Percentiles rank a stretch among this genome's conserved stretches.
Evolutionary conservation across 129 eudicot species (phyloP).

Genomic region (Deinandra increscens): DNA sequence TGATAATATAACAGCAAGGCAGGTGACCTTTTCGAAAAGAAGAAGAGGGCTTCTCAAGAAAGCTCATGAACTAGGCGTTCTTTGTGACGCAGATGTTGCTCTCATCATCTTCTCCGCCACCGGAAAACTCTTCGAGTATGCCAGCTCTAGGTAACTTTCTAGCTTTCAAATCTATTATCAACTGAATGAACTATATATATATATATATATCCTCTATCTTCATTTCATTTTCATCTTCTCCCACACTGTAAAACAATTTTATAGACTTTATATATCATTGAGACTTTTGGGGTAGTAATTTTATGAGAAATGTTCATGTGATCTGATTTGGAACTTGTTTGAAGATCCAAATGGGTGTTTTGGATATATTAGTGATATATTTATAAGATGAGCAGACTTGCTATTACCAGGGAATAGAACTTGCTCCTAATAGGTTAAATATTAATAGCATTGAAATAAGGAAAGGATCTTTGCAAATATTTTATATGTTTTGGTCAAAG

Average conservation of each 20-base stretch:
- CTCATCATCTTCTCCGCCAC: conserved; percentile 48
- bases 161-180: not conserved
- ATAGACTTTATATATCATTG: no score
- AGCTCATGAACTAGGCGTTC: conserved; percentile 44
- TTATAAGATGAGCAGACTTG: not conserved
- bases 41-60: conserved; percentile 47
- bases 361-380: no score
- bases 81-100: conserved; percentile 48
- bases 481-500: no score
- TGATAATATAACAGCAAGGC: conserved; percentile 41
- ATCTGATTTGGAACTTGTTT: not conserved
- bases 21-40: conserved; percentile 45
- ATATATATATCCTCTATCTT: no score
- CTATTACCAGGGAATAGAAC: not conserved
- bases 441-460: not conserved
- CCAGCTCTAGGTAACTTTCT: conserved; percentile 38
- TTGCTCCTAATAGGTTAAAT: not conserved
- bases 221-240: no score
- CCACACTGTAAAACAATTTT: no score
- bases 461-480: not conserved
- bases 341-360: no score
- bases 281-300: not conserved
- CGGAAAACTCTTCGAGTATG: conserved; percentile 41
- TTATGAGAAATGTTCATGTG: no score
- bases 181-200: no score